Evolutionary conservation across 768 basidiomycete species (phyloP).

Genomic region (Chalciporus chontae): DNA sequence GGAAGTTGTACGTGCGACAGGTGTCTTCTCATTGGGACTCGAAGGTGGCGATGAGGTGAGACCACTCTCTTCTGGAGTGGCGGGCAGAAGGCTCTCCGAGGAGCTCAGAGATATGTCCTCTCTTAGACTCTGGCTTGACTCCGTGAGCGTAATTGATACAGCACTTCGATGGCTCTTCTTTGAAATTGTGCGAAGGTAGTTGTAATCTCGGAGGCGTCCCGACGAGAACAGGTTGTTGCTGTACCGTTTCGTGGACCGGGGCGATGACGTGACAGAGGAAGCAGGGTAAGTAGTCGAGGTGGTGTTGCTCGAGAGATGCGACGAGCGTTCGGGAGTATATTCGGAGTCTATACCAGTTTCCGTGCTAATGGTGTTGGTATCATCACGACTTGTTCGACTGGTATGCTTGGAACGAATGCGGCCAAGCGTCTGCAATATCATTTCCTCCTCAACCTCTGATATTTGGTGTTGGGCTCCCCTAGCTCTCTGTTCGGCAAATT

Average conservation of each 20-base stretch:
- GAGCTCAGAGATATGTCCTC: constrained; percentile 43
- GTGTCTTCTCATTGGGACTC: constrained; percentile 41
- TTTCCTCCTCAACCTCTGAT: constrained; percentile 80
- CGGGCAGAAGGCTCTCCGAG: constrained; percentile 46
- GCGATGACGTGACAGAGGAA: constrained; percentile 40
- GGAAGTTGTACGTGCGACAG: constrained; percentile 41
- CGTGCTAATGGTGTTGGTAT: constrained; percentile 13
- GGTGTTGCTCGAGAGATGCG: constrained; percentile 36
- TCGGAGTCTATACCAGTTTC: constrained; percentile 28
- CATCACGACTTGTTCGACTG: constrained; percentile 15
- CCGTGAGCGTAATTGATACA: constrained; percentile 45
- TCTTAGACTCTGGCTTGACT: constrained; percentile 41
- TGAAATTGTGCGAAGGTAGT: constrained; percentile 59
- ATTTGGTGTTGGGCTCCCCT: constrained; percentile 65
- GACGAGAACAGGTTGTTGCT: constrained; percentile 88
- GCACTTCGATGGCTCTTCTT: constrained; percentile 38
- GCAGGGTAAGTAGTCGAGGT: constrained; percentile 35
- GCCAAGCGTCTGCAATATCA: constrained; percentile 74
- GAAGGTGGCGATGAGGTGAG: constrained; percentile 38
- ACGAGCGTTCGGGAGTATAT: constrained; percentile 31
- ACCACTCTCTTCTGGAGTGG: constrained; percentile 52
- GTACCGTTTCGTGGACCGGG: constrained; percentile 62
- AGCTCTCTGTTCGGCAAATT: constrained; percentile 74
- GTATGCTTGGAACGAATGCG: constrained; percentile 40
- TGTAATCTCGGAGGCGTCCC: constrained; percentile 71